These are phyloP conservation scores for Umbelopsis sp. DNA, from an alignment of 371 early-diverging fungal genomes.

Conservation along the genomic window DNA sequence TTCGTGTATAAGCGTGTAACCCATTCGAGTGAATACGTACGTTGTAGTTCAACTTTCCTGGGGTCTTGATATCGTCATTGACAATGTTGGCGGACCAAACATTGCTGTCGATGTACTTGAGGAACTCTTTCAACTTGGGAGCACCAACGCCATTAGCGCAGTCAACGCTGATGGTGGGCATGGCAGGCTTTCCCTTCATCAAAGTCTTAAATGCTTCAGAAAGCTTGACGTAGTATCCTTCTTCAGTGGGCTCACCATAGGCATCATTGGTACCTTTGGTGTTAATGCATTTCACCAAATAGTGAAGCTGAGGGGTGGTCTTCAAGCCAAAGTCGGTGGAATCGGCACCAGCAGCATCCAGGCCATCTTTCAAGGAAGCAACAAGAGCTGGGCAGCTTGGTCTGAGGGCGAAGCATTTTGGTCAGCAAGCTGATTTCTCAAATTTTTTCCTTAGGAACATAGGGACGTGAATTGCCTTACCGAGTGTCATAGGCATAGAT, in stretches of 20 bases:
- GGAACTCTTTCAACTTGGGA: constrained; percentile 83
- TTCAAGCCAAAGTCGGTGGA: constrained; percentile 86
- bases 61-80: constrained; percentile 72
- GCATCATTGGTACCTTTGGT: constrained; percentile 75
- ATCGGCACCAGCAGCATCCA: constrained; percentile 71
- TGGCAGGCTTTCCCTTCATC: constrained; percentile 73
- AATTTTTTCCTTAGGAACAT: neutral
- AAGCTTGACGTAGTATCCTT: constrained; percentile 92
- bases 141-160: constrained; percentile 98
- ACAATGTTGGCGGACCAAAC: constrained; percentile 65
- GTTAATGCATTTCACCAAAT: constrained; percentile 89
- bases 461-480: constrained; percentile 43
- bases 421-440: neutral
- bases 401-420: constrained; percentile 28
- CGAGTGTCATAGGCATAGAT: constrained; percentile 94
- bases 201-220: constrained; percentile 81
- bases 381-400: constrained; percentile 90
- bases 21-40: constrained; percentile 41
- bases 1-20: neutral
- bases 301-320: constrained; percentile 98
- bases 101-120: constrained; percentile 66
- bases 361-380: constrained; percentile 79
- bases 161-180: constrained; percentile 81
- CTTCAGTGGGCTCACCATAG: constrained; percentile 92
- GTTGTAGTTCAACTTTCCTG: constrained; percentile 83